phyloP scores from a whole-genome alignment of 1,284 basidiomycete species.

The Ustilago sp. region DNA sequence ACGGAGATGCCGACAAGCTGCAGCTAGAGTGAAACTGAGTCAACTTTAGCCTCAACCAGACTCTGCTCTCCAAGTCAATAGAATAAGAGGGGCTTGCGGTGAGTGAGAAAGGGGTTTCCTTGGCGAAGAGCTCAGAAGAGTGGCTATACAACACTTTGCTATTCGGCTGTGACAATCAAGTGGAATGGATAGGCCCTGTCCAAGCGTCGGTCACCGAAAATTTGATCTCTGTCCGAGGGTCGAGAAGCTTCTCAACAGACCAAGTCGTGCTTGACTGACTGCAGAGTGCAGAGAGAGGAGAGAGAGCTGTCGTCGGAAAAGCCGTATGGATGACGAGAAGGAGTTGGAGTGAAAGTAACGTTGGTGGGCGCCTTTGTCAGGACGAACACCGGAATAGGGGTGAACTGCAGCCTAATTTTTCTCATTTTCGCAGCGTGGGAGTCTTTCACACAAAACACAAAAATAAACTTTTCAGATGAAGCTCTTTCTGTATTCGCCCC shows the following conservation, averaged over 20 bases:
- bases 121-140: neutral
- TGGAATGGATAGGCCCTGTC: neutral
- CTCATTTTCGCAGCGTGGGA: neutral
- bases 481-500: neutral
- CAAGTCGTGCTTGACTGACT: neutral
- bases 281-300: neutral
- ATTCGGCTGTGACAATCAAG: constrained; percentile 1
- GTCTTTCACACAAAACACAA: neutral
- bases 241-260: neutral
- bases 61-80: neutral
- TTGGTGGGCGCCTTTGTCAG: neutral
- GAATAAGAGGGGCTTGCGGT: constrained; percentile 3
- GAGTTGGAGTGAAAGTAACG: neutral
- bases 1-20: constrained; percentile 21
- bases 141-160: neutral
- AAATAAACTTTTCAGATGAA: neutral
- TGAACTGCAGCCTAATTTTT: constrained; percentile 19
- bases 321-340: neutral
- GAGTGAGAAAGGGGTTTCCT: constrained; percentile 14
- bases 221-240: neutral
- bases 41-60: neutral
- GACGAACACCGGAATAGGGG: constrained; percentile 31
- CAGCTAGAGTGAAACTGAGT: neutral
- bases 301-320: constrained; percentile 4
- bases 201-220: constrained; percentile 1